phyloP scores from a whole-genome alignment of 768 basidiomycete species.

The Collybia sordida region DNA sequence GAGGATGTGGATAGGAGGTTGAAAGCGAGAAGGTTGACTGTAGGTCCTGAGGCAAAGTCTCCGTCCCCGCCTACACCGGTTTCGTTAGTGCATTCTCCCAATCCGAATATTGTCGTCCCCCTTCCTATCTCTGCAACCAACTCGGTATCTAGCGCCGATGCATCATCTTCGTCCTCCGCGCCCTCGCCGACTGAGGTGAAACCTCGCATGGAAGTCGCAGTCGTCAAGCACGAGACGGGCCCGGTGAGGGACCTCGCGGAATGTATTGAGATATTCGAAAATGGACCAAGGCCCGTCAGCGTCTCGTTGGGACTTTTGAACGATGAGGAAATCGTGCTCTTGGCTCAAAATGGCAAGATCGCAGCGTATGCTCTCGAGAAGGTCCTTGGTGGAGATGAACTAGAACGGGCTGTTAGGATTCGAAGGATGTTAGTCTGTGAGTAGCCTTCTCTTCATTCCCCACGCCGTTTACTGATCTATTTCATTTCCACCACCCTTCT shows the following conservation, averaged over 20 bases:
- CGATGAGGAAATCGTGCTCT: slow-evolving; percentile 89
- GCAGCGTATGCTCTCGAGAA: slow-evolving; percentile 96
- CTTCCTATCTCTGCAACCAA: slow-evolving; percentile 1
- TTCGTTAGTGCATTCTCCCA: background rate
- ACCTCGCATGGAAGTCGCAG: slow-evolving; percentile 2
- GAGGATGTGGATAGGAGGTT: slow-evolving; percentile 57
- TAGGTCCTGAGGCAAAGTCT: background rate
- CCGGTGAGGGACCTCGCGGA: slow-evolving; percentile 63
- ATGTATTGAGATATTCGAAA: slow-evolving; percentile 78
- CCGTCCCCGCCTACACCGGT: background rate
- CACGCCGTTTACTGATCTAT: no score
- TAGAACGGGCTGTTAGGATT: slow-evolving; percentile 84
- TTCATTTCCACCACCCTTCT: background rate
- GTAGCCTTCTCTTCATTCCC: slow-evolving; percentile 27
- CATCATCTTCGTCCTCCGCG: slow-evolving; percentile 7
- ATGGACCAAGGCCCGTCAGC: slow-evolving; percentile 62
- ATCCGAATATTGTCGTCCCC: background rate
- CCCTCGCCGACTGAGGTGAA: slow-evolving; percentile 1
- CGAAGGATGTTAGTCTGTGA: slow-evolving; percentile 88
- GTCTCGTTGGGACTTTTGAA: slow-evolving; percentile 61
- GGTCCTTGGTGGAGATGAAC: slow-evolving; percentile 66
- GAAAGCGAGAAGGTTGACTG: slow-evolving; percentile 25
- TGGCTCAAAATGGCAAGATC: slow-evolving; percentile 90
- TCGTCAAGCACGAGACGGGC: slow-evolving; percentile 10
- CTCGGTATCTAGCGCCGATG: slow-evolving; percentile 4